Base-by-base conservation (phyloP, 148 eudicot species). In the Diospyros lotus region DNA sequence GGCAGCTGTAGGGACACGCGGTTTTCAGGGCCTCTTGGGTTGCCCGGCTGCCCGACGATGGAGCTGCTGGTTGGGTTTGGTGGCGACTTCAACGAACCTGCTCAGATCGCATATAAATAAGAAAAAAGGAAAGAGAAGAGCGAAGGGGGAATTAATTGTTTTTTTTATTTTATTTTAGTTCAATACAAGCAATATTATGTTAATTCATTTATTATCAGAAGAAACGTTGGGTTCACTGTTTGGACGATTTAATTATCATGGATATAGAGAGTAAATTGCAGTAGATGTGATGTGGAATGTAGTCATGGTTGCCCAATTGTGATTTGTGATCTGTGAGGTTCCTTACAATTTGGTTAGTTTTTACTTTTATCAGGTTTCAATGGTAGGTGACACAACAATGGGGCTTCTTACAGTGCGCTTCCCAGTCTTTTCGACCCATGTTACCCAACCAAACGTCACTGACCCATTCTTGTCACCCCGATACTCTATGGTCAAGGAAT, bases 381-480 rank as follows among this genome's bases (percentile, higher is more conserved):
- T 56, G 4, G 3, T 56, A 2, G 59, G 59, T 4, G 59, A 13
- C 17, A 63, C 67, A 53, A 74, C 66, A 12, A 74, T 73, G 3
- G 83, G 77, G 46, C 81, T 79, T 51, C 81, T 68, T 11, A 74
- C 81, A 3, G 40, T 50, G 66, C 73, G 63, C 43, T 67, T 68
- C 3, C 73, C 81, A 1, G 5, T 14, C 45, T 66, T 68, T 11
- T 79, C 81, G 6, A 68, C 50, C 81, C 81, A 79, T 7, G 52
- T 73, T 9, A 79, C 0, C 3, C 63, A 73, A 7, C 81, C 81
- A 66, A 13, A 45, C 53, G 42, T 61, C 14, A n/a, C 9, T 1
- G 2, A 8, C 12, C 1, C 28, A 5, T 71, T 65, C n/a, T 17
- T 41, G 56, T 41, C 13, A 28, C 42, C 58, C 69, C 12, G 51